These are phyloP conservation scores for Singerocomus inundabilis DNA, from an alignment of 1,284 basidiomycete species.

Conservation along the genomic window DNA sequence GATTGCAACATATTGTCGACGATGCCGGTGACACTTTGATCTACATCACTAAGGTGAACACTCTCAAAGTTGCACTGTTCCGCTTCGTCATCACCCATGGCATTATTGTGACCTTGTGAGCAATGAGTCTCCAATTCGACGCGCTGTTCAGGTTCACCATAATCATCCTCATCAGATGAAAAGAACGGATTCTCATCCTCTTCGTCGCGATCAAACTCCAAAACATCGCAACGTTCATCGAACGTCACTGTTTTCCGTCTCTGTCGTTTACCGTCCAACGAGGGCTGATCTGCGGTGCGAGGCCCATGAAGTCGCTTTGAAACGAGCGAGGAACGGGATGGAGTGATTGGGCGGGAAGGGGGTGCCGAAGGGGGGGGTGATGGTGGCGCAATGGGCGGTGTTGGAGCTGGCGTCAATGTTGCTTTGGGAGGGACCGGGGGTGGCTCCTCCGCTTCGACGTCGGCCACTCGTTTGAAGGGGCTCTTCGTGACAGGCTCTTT, in stretches of 20 bases:
- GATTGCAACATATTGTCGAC: slow-evolving; percentile 58
- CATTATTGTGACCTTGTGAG: slow-evolving; percentile 10
- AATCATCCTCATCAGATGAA: slow-evolving; percentile 38
- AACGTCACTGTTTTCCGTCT: slow-evolving; percentile 84
- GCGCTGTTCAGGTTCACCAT: slow-evolving; percentile 26
- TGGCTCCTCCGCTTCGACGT: slow-evolving; percentile 24
- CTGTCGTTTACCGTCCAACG: slow-evolving; percentile 45
- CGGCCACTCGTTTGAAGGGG: slow-evolving; percentile 60
- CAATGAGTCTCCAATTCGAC: slow-evolving; percentile 20
- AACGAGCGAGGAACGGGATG: slow-evolving; percentile 72
- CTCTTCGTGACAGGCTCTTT: slow-evolving; percentile 82
- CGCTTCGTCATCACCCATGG: slow-evolving; percentile 11
- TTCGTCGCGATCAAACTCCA: slow-evolving; percentile 77
- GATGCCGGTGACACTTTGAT: slow-evolving; percentile 61
- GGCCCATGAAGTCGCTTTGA: slow-evolving; percentile 84
- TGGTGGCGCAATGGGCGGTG: slow-evolving; percentile 21
- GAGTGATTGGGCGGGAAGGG: slow-evolving; percentile 43
- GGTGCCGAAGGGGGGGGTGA: slow-evolving; percentile 29
- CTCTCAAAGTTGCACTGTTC: slow-evolving; percentile 26
- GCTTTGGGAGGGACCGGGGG: slow-evolving; percentile 30
- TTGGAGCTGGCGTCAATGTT: neutral
- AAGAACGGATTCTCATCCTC: slow-evolving; percentile 49
- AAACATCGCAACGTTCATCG: slow-evolving; percentile 81
- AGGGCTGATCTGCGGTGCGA: slow-evolving; percentile 52
- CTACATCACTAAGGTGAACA: slow-evolving; percentile 37